Evolutionary conservation across 2,329 filamentous ascomycete species (phyloP), one percentile per base, ranked within the genome.

Genomic region (Hymenoscyphus albidus): DNA sequence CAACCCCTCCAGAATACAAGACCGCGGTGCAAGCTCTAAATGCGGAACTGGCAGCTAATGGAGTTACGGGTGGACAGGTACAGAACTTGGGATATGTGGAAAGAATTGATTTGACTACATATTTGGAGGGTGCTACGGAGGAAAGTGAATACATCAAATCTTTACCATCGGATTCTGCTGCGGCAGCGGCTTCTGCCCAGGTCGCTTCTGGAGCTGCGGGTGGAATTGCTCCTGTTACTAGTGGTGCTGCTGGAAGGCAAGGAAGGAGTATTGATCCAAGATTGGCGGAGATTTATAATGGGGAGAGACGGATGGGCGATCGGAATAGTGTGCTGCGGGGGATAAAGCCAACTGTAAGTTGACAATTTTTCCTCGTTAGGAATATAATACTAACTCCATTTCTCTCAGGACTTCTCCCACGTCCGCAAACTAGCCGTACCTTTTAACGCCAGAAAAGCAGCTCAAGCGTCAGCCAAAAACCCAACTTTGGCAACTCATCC

Each of bases 61-160:
- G 77, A 1, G 86, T 85, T 18, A 82, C 82, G 12, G 81, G 81
- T 22, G 88, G 88, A 63, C 86, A 87, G 70, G 91, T 97, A 31
- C 89, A 93, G 78, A 96, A 95, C 76, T 80, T 98, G 69, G 88
- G 91, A 44, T 99, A 97, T 78, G 91, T 96, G 64, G 93, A 97
- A 81, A 88, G 91, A 62, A 80, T 97, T 62, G 94, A 98, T 76
- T 81, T 99, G 68, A 92, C 96, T 71, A 93, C 92, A 18, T 99
- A 93, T 92, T 81, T 99, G 62, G 92, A 94, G 74, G 93, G 94
- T 48, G 92, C 92, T 59, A 91, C 90, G 60, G 91, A 93, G 74
- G 92, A 96, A 74, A 94, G 90, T 77, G 94, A 98, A 76, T 95
- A 93, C 76, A 97, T 99, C 79, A 93, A 91, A 77, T 88, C 92